Evolutionary conservation across 129 eudicot genomes (phyloP), one percentile per base, ranked within the genome.

Genomic region (Centrapalus pauciflorus): DNA sequence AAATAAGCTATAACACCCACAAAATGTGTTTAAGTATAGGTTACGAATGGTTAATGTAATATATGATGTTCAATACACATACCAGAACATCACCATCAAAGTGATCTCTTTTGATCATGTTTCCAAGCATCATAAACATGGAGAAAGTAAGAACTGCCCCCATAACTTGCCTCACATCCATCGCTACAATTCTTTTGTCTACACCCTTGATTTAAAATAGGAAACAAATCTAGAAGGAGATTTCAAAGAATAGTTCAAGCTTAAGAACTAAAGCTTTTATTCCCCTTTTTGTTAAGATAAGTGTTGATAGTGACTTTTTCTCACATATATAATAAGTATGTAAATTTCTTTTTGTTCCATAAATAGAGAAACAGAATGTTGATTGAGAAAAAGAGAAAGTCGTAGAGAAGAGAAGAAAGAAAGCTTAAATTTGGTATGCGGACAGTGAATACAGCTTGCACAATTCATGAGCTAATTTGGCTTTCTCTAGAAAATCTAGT

Each of bases 81-180:
- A 69, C 77, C 67, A 82, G 61, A 58, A 64, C 32, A 55, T 71
- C 65, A 0, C 66, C 48, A 54, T 80, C 81, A 55, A 82, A 79
- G 64, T 85, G 87, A 30, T 85, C 91, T 57, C 79, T 64, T 66
- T 82, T 85, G 59, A 85, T 70, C 91, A 85, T 85, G 58, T 82
- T 80, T 3, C 73, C 84, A n/a, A 85, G 85, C 87, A 82, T 85
- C 23, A 80, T 4, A 69, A 82, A 82, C 91, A 85, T 82, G 24
- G 91, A 64, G 52, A 85, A 59, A 1, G 91, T 85, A 45, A 85
- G 91, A 48, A 82, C 5, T 2, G 80, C 83, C 58, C 81, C 87
- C 83, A 82, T 73, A 61, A 85, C 21, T 29, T 85, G 87, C 79
- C 85, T 76, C 16, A 83, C 52, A 60, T 85, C 87, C 61, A 69